phyloP scores from a whole-genome alignment of 2,329 filamentous ascomycete genomes.

The Cordyceps tenuipes region DNA sequence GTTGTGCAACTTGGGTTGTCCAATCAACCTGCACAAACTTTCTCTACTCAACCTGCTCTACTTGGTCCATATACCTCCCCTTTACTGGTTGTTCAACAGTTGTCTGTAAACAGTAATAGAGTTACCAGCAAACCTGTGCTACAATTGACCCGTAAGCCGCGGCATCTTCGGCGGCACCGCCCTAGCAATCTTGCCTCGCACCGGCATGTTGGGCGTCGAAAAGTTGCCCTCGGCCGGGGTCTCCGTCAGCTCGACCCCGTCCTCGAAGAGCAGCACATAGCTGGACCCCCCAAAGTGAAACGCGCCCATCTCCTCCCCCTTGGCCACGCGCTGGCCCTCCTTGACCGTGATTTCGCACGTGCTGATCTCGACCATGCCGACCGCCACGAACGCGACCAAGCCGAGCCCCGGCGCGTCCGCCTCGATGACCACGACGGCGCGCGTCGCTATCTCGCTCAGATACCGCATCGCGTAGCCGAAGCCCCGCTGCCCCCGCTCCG shows the following conservation, averaged over 20 bases:
- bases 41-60: no score
- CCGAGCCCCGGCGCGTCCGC: slow-evolving; percentile 60
- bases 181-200: slow-evolving; percentile 28
- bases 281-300: slow-evolving; percentile 73
- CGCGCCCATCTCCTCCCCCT: slow-evolving; percentile 68
- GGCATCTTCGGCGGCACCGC: background rate
- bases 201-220: slow-evolving; percentile 21
- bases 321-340: slow-evolving; percentile 55
- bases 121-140: background rate
- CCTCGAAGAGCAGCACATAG: slow-evolving; percentile 59
- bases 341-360: slow-evolving; percentile 63
- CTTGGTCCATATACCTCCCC: no score
- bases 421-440: slow-evolving; percentile 62
- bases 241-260: slow-evolving; percentile 39
- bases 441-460: slow-evolving; percentile 56
- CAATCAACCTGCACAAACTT: no score
- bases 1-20: no score
- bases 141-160: background rate
- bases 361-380: slow-evolving; percentile 72
- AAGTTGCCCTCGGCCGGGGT: slow-evolving; percentile 21
- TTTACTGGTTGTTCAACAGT: no score
- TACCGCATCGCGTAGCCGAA: slow-evolving; percentile 54
- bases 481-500: slow-evolving; percentile 31
- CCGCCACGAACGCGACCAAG: slow-evolving; percentile 59
- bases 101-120: no score